Evolutionary conservation across 805 yeast species (phyloP), one percentile per base, ranked within the genome.

Genomic region (Sugiyamaella marilandica): DNA sequence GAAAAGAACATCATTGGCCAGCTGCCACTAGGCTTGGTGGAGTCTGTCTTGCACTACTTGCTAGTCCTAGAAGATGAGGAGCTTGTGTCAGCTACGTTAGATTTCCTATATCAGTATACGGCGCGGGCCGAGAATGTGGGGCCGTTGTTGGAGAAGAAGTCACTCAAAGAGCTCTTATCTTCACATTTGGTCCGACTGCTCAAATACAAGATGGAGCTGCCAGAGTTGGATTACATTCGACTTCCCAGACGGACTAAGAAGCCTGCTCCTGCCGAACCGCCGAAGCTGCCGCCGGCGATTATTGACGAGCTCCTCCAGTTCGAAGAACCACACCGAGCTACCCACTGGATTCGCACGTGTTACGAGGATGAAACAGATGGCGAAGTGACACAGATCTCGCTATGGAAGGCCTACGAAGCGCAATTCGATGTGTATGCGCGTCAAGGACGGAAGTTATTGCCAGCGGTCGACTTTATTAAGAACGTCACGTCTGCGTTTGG

Each of bases 401-500:
- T 94, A 43, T 94, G 99, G 99, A 88, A 90, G 67, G 82, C 96
- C 0, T 94, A 94, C 70, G 98, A 94, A 67, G 74, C 82, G 11
- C 94, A 86, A 66, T 94, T 94, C 63, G 85, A 85, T 55, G 78
- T 77, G 51, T 80, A 79, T 51, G 74, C 73, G 2, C 69, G 72
- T 43, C 74, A 71, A 31, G 75, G 79, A 36, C 67, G 69, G 11
- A 74, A 77, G 52, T 72, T 92, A 47, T 75, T 92, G 32, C 96
- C 97, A 0, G 99, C 99, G 0, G 97, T 94, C 10, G 98, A 94
- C 59, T 94, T 94, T 68, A 94, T 94, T 67, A 89, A 92, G 62
- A 92, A 94, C 65, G 98, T 92, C 18, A 85, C 91, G 33, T 81
- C 82, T 55, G 96, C 96, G 0, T 94, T 94, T 66, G 84, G 86